Evolutionary conservation across 2,329 filamentous ascomycete species (phyloP).

Genomic region (Coniochaeta sp.): DNA sequence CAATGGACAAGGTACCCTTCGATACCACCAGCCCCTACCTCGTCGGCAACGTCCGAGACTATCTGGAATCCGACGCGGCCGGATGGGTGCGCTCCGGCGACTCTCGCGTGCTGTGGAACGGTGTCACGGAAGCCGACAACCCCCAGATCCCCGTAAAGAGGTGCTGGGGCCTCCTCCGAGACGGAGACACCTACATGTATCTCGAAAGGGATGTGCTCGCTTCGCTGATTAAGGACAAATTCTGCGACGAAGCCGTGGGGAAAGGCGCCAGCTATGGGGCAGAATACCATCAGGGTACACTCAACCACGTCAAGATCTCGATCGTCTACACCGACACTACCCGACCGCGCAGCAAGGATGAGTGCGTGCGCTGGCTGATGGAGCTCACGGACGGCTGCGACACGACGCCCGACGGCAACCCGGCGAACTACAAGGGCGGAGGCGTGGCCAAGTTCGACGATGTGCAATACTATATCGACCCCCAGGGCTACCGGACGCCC

Average conservation of each 20-base stretch:
- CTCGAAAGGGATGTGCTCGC: background rate
- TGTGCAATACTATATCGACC: background rate
- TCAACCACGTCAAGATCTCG: background rate
- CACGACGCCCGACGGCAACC: background rate
- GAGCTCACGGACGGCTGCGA: background rate
- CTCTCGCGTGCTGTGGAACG: background rate
- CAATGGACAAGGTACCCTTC: background rate
- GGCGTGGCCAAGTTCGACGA: background rate
- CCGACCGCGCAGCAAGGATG: background rate
- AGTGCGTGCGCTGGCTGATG: background rate
- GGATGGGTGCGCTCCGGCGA: background rate
- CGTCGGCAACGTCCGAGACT: background rate
- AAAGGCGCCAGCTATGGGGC: background rate
- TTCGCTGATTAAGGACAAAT: background rate
- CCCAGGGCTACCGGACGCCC: background rate
- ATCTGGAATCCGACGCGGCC: background rate
- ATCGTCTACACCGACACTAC: background rate
- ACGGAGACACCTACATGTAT: background rate
- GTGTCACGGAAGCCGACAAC: background rate
- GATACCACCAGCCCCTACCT: background rate
- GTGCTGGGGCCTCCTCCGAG: background rate
- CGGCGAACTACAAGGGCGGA: background rate
- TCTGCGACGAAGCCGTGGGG: background rate
- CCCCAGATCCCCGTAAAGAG: background rate
- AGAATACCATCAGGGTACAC: background rate